Evolutionary conservation across 2,329 filamentous ascomycete species (phyloP).

Genomic region (Exophiala alcalophila): DNA sequence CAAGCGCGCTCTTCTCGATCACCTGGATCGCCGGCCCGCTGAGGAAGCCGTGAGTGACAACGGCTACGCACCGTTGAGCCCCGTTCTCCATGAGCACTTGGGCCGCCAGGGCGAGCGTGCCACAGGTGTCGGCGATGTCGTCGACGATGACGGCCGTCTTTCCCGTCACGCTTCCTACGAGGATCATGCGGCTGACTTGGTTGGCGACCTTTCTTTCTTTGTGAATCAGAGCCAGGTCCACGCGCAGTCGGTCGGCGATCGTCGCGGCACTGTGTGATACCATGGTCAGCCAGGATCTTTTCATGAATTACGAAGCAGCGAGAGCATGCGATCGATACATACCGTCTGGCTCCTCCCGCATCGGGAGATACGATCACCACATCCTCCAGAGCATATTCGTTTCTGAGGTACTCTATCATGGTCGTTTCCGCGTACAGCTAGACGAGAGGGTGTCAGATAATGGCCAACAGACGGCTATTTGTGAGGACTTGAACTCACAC

Average conservation of each 20-base stretch:
- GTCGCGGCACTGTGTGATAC: conserved; percentile 64
- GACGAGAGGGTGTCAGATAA: too few species aligned
- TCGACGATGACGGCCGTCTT: conserved; percentile 93
- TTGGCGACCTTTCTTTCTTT: conserved; percentile 87
- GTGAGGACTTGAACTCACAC: too few species aligned
- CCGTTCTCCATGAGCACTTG: conserved; percentile 81
- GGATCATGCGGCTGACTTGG: conserved; percentile 85
- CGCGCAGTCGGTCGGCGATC: conserved; percentile 85
- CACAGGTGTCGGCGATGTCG: conserved; percentile 95
- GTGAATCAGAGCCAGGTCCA: conserved; percentile 89
- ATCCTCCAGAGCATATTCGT: conserved; percentile 76
- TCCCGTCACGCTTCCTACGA: conserved; percentile 85
- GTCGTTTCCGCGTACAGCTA: conserved; percentile 62
- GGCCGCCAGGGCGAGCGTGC: conserved; percentile 80
- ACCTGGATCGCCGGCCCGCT: conserved; percentile 83
- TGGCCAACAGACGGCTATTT: too few species aligned
- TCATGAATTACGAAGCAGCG: not conserved
- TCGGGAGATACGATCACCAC: conserved; percentile 92
- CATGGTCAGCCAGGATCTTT: not conserved
- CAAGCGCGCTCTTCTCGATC: conserved; percentile 72
- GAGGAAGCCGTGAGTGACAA: conserved; percentile 89
- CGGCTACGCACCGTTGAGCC: conserved; percentile 81
- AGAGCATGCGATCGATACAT: not conserved
- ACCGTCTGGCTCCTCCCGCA: conserved; percentile 79
- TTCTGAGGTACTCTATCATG: conserved; percentile 64